phyloP scores from a whole-genome alignment of 352 stramenopile species.

The Globisporangium splendens region DNA sequence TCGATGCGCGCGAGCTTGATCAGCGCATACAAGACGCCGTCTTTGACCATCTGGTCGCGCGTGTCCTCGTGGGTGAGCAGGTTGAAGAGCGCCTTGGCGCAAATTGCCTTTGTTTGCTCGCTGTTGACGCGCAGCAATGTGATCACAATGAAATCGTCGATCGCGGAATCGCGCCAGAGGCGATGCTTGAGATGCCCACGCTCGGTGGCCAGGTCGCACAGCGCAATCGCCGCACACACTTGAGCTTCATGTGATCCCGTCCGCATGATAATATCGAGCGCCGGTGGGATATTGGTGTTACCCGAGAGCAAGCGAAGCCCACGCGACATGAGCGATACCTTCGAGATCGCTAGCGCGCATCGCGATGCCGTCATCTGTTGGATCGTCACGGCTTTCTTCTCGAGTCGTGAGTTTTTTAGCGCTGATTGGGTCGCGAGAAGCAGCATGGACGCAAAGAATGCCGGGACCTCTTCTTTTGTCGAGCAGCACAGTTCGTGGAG shows the following conservation, averaged over 20 bases:
- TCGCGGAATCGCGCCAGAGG: slow-evolving; percentile 61
- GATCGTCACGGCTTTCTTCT: slow-evolving; percentile 30
- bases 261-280: slow-evolving; percentile 82
- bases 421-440: slow-evolving; percentile 53
- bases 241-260: slow-evolving; percentile 80
- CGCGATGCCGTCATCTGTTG: slow-evolving; percentile 62
- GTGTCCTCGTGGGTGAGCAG: slow-evolving; percentile 76
- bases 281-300: slow-evolving; percentile 50
- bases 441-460: slow-evolving; percentile 59
- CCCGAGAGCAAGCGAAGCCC: slow-evolving; percentile 45
- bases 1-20: slow-evolving; percentile 80
- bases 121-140: slow-evolving; percentile 82
- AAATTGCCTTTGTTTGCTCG: slow-evolving; percentile 80
- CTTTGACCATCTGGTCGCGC: slow-evolving; percentile 65
- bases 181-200: slow-evolving; percentile 28
- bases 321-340: slow-evolving; percentile 41
- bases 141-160: slow-evolving; percentile 87
- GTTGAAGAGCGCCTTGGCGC: slow-evolving; percentile 83
- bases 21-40: slow-evolving; percentile 81
- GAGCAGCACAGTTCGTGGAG: slow-evolving; percentile 51
- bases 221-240: slow-evolving; percentile 73
- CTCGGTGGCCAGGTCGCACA: slow-evolving; percentile 84
- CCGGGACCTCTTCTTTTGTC: slow-evolving; percentile 29
- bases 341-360: slow-evolving; percentile 60
- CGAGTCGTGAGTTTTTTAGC: slow-evolving; percentile 52